These are phyloP conservation scores for Hypoxylon sp. DNA, from an alignment of 2,329 filamentous ascomycete species.

Conservation along the genomic window DNA sequence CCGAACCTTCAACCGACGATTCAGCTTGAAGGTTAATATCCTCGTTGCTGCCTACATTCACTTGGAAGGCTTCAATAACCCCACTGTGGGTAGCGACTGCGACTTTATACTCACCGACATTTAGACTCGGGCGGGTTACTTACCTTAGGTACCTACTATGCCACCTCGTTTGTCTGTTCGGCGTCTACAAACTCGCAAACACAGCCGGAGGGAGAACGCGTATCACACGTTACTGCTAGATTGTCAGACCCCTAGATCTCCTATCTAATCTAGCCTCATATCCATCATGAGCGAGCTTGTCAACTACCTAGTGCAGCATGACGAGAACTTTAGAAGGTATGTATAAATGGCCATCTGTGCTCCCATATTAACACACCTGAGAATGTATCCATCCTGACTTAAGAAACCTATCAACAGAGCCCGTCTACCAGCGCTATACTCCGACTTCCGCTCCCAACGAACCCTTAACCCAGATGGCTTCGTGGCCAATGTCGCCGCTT, in stretches of 20 bases:
- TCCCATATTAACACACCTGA: neutral
- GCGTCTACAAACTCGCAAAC: slow-evolving; percentile 12
- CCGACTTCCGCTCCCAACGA: slow-evolving; percentile 82
- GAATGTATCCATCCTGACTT: slow-evolving; percentile 6
- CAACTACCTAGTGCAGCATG: slow-evolving; percentile 71
- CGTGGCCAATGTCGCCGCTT: slow-evolving; percentile 81
- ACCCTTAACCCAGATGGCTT: slow-evolving; percentile 88
- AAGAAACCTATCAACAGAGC: slow-evolving; percentile 61
- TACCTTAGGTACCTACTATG: too few relatives aligned
- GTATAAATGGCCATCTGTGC: slow-evolving; percentile 23
- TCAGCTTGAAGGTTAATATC: slow-evolving; percentile 1
- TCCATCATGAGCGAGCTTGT: slow-evolving; percentile 74
- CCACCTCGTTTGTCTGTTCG: slow-evolving; percentile 3
- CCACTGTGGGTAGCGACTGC: slow-evolving; percentile 7
- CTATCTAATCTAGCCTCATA: slow-evolving; percentile 9
- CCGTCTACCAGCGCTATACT: slow-evolving; percentile 87
- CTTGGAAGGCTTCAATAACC: slow-evolving; percentile 1
- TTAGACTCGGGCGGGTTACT: neutral
- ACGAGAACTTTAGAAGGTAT: slow-evolving; percentile 72
- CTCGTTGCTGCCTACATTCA: slow-evolving; percentile 20
- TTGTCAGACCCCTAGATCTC: slow-evolving; percentile 4
- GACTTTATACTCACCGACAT: slow-evolving; percentile 21
- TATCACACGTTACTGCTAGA: slow-evolving; percentile 14
- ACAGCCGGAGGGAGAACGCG: neutral
- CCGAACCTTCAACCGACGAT: slow-evolving; percentile 24